Base-by-base conservation (phyloP, 257 asterid genomes). In the Ophiorrhiza pumila region DNA sequence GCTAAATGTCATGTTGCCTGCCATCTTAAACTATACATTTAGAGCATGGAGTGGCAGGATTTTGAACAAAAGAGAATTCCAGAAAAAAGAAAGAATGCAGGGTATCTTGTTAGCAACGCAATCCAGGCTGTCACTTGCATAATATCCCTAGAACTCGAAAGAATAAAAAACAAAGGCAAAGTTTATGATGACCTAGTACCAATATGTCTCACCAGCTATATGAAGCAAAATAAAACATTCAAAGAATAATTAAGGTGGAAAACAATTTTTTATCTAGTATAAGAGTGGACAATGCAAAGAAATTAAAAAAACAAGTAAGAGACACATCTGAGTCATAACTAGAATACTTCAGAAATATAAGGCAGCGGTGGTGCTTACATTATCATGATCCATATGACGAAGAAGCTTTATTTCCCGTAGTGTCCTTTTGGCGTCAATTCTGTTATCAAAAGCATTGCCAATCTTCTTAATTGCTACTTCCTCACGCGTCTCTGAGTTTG, bases 381-480 rank as follows among this genome's bases (percentile, higher is more conserved):
- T 95, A 78, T 86, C 97, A 76, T 95, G 98, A 71, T 87, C 80
- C 96, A 95, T 92, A 86, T 95, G 99, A 56, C 96, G 80, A 77
- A 92, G 92, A 79, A 95, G 98, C 83, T 92, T 92, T 59, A 95
- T 95, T 83, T 92, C 98, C 50, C 99, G 87, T 25, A 95, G 78
- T 25, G 98, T 95, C 82, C 98, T 85, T 89, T 90, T 95, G 37
- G 98, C 99, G 79, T 95, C 99, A 34, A 95, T 90, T 71, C 86
- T 85, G 81, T 95, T 90, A 81, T 95, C 99, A 78, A 95, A 95
- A 64, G 99, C 99, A 78, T 95, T 95, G 39, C 99, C 99, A 77
- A 95, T 95, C 95, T 95, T 95, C 86, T 95, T 95, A 71, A 95
- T 95, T 59, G 99, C 99, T 52, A 95, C 95, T 85, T 95, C 96